These are phyloP conservation scores for Picea mariana DNA, from an alignment of 83 land plant genomes.

Conservation along the genomic window DNA sequence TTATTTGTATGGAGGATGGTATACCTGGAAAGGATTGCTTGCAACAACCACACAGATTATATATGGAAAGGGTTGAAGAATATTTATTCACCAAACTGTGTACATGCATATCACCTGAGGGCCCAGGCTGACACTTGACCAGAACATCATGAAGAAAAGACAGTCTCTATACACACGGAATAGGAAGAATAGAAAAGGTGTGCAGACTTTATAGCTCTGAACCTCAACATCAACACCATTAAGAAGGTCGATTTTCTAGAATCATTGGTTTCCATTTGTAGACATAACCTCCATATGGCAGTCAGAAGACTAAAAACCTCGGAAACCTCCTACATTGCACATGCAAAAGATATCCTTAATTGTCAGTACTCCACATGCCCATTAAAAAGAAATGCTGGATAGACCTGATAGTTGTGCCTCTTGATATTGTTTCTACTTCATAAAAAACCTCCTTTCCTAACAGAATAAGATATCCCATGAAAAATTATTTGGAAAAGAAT, in stretches of 20 bases:
- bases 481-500: not conserved
- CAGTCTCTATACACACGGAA: not conserved
- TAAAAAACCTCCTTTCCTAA: not conserved
- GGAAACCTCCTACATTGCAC: not conserved
- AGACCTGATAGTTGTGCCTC: too few species aligned
- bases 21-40: not conserved
- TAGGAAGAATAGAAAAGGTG: not conserved
- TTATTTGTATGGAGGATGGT: not conserved
- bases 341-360: not conserved
- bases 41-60: not conserved
- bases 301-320: not conserved
- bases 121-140: too few species aligned
- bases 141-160: not conserved
- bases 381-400: too few species aligned
- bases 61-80: not conserved
- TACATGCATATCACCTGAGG: not conserved
- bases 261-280: too few species aligned
- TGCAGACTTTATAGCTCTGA: not conserved
- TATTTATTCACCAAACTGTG: not conserved
- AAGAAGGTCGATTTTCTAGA: too few species aligned
- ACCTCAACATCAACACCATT: not conserved
- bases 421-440: too few species aligned
- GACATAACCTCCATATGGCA: too few species aligned
- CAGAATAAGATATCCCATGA: not conserved
- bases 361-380: too few species aligned